Conservation (phyloP, 495 filamentous ascomycete genomes). For the Hyaloscypha bicolor region DNA sequence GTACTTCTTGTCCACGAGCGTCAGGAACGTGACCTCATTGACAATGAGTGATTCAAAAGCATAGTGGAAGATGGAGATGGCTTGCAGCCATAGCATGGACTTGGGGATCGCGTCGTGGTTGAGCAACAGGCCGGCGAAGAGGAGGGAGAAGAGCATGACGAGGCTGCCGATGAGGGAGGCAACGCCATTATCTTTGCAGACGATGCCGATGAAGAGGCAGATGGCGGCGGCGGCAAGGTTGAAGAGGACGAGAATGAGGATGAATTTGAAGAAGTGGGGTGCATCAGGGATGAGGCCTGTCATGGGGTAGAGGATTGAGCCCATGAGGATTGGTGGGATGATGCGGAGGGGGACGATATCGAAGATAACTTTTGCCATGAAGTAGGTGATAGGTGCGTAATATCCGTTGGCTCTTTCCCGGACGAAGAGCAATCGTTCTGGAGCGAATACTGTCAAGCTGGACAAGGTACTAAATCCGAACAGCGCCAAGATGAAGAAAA, state of each 20-base stretch:
- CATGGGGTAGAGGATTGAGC: conserved; percentile 98
- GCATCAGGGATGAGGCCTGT: conserved; percentile 85
- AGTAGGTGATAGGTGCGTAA: conserved; percentile 97
- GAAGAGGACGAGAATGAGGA: conserved; percentile 91
- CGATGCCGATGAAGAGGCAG: conserved; percentile 94
- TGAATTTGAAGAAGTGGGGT: conserved; percentile 86
- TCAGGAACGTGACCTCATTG: conserved; percentile 93
- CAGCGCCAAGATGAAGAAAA: conserved; percentile 95
- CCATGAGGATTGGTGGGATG: conserved; percentile 94
- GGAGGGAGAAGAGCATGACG: conserved; percentile 95
- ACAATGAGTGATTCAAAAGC: conserved; percentile 96
- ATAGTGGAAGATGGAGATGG: conserved; percentile 99
- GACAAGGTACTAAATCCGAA: conserved; percentile 98
- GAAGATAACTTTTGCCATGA: conserved; percentile 89
- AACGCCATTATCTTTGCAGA: conserved; percentile 88
- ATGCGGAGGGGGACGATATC: conserved; percentile 93
- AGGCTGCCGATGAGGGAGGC: conserved; percentile 94
- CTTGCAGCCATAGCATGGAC: conserved; percentile 84
- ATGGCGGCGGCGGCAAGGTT: conserved; percentile 93
- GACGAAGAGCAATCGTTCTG: conserved; percentile 89
- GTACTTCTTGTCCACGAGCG: conserved; percentile 88
- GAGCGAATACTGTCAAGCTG: conserved; percentile 88
- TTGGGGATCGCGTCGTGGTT: conserved; percentile 92
- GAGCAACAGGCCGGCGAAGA: conserved; percentile 90
- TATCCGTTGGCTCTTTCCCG: conserved; percentile 97